Evolutionary conservation across 768 basidiomycete species (phyloP).

Genomic region (Neoboletus subvelutipes): DNA sequence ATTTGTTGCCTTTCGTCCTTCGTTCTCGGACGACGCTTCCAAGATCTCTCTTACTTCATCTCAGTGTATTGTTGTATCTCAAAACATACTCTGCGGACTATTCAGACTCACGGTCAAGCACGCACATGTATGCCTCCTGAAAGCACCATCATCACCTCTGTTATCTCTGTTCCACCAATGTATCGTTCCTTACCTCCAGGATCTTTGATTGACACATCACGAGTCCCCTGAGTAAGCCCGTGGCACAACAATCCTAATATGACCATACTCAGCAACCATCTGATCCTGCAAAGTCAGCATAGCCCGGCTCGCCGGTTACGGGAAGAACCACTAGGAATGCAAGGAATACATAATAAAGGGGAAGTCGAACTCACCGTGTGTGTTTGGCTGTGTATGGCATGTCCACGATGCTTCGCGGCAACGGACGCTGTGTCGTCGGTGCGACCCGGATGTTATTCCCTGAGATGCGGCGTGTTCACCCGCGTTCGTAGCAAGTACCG

Average conservation of each 20-base stretch:
- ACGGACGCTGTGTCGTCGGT: neutral
- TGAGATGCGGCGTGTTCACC: neutral
- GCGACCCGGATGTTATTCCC: neutral
- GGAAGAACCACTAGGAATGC: neutral
- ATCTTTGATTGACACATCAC: neutral
- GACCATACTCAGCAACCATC: neutral
- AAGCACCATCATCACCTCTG: neutral
- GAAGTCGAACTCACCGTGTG: neutral
- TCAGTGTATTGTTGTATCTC: neutral
- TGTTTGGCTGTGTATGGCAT: neutral
- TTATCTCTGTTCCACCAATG: constrained; percentile 2
- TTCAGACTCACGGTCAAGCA: neutral
- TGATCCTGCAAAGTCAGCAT: neutral
- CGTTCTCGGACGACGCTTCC: neutral
- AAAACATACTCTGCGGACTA: neutral
- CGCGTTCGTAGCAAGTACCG: neutral
- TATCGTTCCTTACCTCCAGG: neutral
- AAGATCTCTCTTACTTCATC: neutral
- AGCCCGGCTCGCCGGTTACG: neutral
- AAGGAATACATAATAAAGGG: neutral
- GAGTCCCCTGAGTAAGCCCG: neutral
- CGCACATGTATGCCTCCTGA: neutral
- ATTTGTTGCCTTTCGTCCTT: neutral
- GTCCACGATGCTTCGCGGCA: constrained; percentile 4
- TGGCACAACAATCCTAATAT: neutral